Conservation (phyloP, 1,284 basidiomycete genomes). For the Trichosporon asahii region DNA sequence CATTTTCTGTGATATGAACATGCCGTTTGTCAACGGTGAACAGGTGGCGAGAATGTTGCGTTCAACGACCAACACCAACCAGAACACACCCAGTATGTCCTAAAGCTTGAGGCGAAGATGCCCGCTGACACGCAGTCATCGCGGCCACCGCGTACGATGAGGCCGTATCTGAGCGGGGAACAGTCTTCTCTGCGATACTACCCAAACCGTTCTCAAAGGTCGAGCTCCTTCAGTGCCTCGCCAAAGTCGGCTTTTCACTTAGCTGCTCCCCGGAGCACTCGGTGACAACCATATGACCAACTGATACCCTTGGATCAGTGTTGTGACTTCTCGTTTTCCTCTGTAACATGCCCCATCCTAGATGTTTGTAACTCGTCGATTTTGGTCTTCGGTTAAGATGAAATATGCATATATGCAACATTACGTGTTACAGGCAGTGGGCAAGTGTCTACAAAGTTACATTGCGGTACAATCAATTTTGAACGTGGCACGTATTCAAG, state of each 20-base stretch:
- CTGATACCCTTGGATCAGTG: not conserved
- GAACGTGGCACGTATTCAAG: not conserved
- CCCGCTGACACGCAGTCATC: constrained; percentile 50
- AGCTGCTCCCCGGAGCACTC: constrained; percentile 21
- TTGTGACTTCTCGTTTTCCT: not conserved
- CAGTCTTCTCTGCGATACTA: constrained; percentile 78
- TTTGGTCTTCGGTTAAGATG: not conserved
- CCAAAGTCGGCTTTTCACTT: constrained; percentile 69
- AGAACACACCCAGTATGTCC: constrained; percentile 48
- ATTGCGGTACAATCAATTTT: not conserved
- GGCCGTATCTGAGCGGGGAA: constrained; percentile 73
- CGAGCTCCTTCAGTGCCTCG: constrained; percentile 71
- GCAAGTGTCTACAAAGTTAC: too few species aligned
- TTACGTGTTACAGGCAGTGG: not conserved
- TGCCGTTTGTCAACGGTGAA: constrained; percentile 50
- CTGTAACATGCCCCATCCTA: not conserved
- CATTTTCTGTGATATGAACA: constrained; percentile 54
- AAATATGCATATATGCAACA: not conserved
- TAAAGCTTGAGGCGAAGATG: not conserved
- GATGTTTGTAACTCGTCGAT: not conserved
- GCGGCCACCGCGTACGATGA: constrained; percentile 56
- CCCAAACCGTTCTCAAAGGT: constrained; percentile 83
- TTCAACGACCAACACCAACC: constrained; percentile 51
- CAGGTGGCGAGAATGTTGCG: constrained; percentile 53
- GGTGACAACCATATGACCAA: not conserved